Evolutionary conservation across 306 rosid genomes (phyloP).

Genomic region (Pyrus betulifolia): DNA sequence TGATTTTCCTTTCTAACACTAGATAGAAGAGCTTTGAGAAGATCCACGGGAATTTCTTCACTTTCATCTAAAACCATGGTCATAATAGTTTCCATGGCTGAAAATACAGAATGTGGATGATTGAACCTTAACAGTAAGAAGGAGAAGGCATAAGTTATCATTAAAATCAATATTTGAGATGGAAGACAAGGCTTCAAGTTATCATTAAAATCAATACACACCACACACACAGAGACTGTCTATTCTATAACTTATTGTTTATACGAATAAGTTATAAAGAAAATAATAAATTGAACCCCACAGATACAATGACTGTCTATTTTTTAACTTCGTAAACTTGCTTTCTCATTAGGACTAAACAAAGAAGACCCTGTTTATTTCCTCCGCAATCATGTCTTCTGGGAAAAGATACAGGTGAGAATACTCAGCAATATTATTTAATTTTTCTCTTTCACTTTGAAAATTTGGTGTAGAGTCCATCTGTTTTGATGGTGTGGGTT

Average conservation of each 20-base stretch:
- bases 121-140: conserved; percentile 44
- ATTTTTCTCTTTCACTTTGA: too few relatives aligned
- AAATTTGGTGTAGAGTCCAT: too few relatives aligned
- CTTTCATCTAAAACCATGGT: conserved; percentile 48
- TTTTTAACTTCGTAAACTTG: not conserved
- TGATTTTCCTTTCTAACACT: conserved; percentile 50
- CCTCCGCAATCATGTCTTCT: too few relatives aligned
- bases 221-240: not conserved
- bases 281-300: not conserved
- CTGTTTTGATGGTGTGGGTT: too few relatives aligned
- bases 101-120: conserved; percentile 40
- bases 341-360: not conserved
- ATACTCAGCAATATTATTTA: too few relatives aligned
- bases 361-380: not conserved
- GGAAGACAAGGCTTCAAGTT: conserved; percentile 3
- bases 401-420: too few relatives aligned
- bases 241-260: not conserved
- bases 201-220: not conserved
- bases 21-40: conserved; percentile 48
- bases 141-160: conserved; percentile 7
- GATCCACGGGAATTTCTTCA: conserved; percentile 55
- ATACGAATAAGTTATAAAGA: not conserved
- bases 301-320: too few relatives aligned
- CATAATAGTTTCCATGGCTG: conserved; percentile 62
- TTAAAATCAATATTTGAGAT: not conserved